These are phyloP conservation scores for Quercus lobata DNA, from an alignment of 331 rosid genomes.

Conservation along the genomic window DNA sequence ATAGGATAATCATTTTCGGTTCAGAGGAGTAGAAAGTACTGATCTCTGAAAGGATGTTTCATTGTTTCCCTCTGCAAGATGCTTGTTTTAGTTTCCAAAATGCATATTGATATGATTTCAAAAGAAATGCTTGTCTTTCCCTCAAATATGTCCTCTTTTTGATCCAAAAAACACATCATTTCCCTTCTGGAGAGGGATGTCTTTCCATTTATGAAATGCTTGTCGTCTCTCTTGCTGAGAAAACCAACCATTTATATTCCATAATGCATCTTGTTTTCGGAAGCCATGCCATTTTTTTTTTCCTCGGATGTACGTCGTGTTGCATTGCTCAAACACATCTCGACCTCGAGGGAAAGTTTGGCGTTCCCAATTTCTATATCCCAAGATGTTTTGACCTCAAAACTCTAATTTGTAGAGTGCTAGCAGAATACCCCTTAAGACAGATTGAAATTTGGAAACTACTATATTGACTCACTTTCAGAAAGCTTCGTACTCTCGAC, in stretches of 20 bases:
- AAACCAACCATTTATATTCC: not conserved
- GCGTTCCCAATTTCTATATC: not conserved
- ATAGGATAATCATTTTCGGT: not conserved
- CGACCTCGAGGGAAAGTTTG: not conserved
- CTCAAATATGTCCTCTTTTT: not conserved
- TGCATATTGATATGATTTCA: not conserved
- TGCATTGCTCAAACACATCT: not conserved
- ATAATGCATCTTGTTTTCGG: not conserved
- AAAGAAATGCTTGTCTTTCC: not conserved
- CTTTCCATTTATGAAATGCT: not conserved
- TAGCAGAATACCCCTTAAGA: not conserved
- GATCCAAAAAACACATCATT: not conserved
- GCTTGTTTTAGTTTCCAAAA: not conserved
- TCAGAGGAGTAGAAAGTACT: not conserved
- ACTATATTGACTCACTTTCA: constrained; percentile 13
- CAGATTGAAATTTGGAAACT: not conserved
- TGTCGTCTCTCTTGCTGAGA: not conserved
- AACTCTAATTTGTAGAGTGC: not conserved
- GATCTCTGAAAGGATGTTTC: not conserved
- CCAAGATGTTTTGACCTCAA: not conserved
- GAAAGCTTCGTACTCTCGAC: constrained; percentile 1
- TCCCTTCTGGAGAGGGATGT: not conserved
- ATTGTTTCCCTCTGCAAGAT: not conserved
- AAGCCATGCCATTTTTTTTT: not conserved
- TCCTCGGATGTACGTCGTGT: not conserved